phyloP scores from a whole-genome alignment of 495 filamentous ascomycete species.

The Hyaloscypha bicolor region DNA sequence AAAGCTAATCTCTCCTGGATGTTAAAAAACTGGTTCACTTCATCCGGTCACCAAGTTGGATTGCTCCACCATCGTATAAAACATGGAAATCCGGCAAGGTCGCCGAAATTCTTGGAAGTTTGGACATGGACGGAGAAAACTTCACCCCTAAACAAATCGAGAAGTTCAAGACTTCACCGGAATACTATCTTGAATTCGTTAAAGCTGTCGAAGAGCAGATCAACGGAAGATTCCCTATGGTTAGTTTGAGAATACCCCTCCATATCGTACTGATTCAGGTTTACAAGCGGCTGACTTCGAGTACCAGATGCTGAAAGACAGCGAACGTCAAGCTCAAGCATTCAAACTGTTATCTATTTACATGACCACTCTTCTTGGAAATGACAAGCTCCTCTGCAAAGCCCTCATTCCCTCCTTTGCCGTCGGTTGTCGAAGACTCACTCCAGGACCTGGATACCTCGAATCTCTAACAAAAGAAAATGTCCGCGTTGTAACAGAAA shows the following conservation, averaged over 20 bases:
- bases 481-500: constrained; percentile 57
- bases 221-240: constrained; percentile 42
- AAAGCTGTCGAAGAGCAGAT: constrained; percentile 52
- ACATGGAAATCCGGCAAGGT: constrained; percentile 41
- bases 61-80: constrained; percentile 51
- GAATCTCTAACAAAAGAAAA: constrained; percentile 63
- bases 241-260: constrained; percentile 13
- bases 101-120: constrained; percentile 30
- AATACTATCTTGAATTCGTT: constrained; percentile 42
- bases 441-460: constrained; percentile 69
- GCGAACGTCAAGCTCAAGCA: constrained; percentile 33
- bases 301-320: constrained; percentile 39
- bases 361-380: constrained; percentile 35
- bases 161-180: constrained; percentile 44
- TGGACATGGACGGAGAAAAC: constrained; percentile 39
- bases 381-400: constrained; percentile 33
- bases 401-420: constrained; percentile 53
- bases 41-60: constrained; percentile 66
- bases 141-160: constrained; percentile 47
- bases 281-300: background rate
- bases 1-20: constrained; percentile 45
- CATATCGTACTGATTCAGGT: background rate
- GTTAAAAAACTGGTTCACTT: constrained; percentile 62
- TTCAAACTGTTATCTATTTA: constrained; percentile 31
- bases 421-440: constrained; percentile 67